Percentiles rank a stretch among this genome's conserved stretches.
These are phyloP conservation scores for Odonthalia washingtoniensis DNA, from an alignment of 31 red algal species.

Conservation along the genomic window DNA sequence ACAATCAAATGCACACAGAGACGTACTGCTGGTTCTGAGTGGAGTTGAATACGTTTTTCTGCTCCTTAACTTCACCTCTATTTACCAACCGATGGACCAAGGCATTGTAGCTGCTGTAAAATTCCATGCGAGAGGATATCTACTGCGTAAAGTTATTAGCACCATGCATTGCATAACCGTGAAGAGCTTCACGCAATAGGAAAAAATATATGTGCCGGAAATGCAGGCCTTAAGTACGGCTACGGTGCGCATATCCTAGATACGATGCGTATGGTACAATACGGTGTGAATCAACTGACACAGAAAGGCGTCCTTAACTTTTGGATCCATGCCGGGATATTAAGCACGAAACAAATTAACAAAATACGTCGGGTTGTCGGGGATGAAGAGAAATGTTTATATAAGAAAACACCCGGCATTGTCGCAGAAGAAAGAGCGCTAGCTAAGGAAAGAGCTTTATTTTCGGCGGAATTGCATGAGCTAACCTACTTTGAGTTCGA, in stretches of 20 bases:
- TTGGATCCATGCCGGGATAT: slow-evolving; percentile 1
- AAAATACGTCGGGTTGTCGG: not conserved
- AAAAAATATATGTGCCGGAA: not conserved
- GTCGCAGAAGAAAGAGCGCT: not conserved
- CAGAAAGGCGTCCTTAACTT: not conserved
- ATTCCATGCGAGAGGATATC: not conserved
- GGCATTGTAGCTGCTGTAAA: slow-evolving; percentile 6
- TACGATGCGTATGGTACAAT: not conserved
- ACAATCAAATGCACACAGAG: not conserved
- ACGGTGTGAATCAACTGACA: not conserved
- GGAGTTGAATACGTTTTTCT: slow-evolving; percentile 20
- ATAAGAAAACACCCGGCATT: not conserved
- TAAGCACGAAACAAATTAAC: not conserved
- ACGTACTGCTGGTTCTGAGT: not conserved
- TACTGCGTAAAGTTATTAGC: not conserved
- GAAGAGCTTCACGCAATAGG: slow-evolving; percentile 11
- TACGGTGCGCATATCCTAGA: slow-evolving; percentile 10
- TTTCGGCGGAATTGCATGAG: not conserved
- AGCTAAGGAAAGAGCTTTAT: not conserved
- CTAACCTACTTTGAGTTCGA: not conserved
- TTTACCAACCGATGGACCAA: slow-evolving; percentile 14
- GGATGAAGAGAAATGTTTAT: not conserved
- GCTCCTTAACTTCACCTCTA: not conserved
- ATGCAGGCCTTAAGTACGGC: not conserved
- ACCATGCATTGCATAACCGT: slow-evolving; percentile 17